Evolutionary conservation across 495 filamentous ascomycete genomes (phyloP).

Genomic region (Chaetomium tenue): DNA sequence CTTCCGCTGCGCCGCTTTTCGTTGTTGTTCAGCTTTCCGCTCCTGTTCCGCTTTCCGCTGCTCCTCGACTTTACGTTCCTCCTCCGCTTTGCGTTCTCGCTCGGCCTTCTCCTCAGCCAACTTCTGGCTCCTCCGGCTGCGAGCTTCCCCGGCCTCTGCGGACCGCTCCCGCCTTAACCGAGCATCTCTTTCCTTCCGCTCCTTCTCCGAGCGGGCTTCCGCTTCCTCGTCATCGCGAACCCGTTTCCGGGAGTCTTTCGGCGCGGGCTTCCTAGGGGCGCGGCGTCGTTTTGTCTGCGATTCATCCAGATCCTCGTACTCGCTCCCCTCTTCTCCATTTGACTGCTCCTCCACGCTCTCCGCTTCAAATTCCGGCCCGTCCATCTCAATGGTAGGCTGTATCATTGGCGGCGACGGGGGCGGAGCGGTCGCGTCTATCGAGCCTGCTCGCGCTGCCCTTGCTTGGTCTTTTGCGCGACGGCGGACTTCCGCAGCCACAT

Average conservation of each 20-base stretch:
- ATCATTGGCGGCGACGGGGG: neutral
- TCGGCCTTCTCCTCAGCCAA: conserved; percentile 11
- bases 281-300: neutral
- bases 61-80: neutral
- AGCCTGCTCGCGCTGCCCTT: conserved; percentile 3
- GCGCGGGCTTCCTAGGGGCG: neutral
- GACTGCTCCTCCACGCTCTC: conserved; percentile 12
- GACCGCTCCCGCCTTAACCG: conserved; percentile 18
- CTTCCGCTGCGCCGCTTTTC: neutral
- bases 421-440: neutral
- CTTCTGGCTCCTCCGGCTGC: conserved; percentile 1
- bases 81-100: neutral
- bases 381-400: conserved; percentile 6
- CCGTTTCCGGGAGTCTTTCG: conserved; percentile 22
- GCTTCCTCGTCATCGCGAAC: conserved; percentile 25
- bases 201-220: conserved; percentile 21
- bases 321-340: neutral
- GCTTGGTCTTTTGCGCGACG: conserved; percentile 5
- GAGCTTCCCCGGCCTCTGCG: conserved; percentile 20
- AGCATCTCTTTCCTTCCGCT: conserved; percentile 23
- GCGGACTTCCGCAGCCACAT: conserved; percentile 20
- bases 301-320: conserved; percentile 2
- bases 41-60: neutral
- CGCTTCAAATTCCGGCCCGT: conserved; percentile 3
- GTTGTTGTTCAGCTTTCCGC: conserved; percentile 3